Evolutionary conservation across 1,284 basidiomycete species (phyloP).

Genomic region (Austropuccinia psidii): DNA sequence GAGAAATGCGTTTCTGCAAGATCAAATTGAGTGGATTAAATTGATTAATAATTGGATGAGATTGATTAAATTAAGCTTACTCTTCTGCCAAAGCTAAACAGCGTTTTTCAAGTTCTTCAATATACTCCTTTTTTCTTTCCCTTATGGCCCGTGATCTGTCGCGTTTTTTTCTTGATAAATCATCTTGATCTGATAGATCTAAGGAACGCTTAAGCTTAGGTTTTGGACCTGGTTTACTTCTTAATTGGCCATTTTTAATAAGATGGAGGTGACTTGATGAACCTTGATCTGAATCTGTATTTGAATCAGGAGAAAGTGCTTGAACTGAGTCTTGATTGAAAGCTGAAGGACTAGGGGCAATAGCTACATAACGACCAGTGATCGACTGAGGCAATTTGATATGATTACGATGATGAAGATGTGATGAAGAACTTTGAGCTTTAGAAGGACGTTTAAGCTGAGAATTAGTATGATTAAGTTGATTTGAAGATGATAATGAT

Average conservation of each 20-base stretch:
- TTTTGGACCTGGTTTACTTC: conserved; percentile 10
- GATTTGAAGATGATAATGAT: neutral
- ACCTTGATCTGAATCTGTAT: neutral
- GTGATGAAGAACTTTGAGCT: neutral
- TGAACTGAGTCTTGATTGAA: no score
- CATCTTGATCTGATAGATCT: neutral
- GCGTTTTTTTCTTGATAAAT: conserved; percentile 17
- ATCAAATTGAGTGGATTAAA: neutral
- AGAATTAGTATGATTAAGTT: neutral
- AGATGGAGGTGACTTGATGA: neutral
- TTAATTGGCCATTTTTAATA: neutral
- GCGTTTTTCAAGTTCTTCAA: conserved; percentile 27
- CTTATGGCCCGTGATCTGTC: conserved; percentile 7
- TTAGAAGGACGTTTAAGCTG: neutral
- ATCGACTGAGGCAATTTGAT: neutral
- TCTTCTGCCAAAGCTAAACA: conserved; percentile 19
- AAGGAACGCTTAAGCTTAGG: neutral
- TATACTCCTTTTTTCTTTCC: conserved; percentile 22
- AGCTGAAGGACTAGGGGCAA: neutral
- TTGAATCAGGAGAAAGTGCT: no score
- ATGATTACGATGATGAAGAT: neutral
- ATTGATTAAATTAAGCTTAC: neutral
- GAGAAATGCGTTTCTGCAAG: conserved; percentile 16
- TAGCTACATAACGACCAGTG: neutral
- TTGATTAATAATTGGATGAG: neutral